Percentiles rank a stretch among this genome's conserved stretches.
These are phyloP conservation scores for Nannochloropsis oceanica DNA, from an alignment of 108 stramenopile genomes.

Conservation along the genomic window DNA sequence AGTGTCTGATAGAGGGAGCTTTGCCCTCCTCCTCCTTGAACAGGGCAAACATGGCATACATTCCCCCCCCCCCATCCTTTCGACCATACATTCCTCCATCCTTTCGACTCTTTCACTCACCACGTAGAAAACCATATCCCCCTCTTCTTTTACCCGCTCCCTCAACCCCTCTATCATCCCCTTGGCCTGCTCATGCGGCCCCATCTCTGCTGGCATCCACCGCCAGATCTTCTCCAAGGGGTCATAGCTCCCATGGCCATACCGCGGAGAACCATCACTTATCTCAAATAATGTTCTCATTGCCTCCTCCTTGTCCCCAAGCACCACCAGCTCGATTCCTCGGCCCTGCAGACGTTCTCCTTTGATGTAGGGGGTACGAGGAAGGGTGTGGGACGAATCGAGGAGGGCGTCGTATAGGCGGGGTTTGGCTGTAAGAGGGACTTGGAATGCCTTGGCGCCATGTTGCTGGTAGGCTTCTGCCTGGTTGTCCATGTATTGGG, in stretches of 20 bases:
- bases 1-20: too few relatives aligned
- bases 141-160: neutral
- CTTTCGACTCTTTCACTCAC: neutral
- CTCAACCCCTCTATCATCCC: neutral
- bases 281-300: neutral
- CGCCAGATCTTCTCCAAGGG: neutral
- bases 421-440: conserved; percentile 7
- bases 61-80: too few relatives aligned
- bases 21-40: too few relatives aligned
- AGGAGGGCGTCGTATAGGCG: conserved; percentile 22
- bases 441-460: neutral
- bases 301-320: neutral
- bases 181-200: neutral
- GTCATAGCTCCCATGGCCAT: neutral
- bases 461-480: conserved; percentile 8
- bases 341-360: neutral
- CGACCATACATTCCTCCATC: too few relatives aligned
- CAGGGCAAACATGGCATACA: too few relatives aligned
- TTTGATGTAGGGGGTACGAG: neutral
- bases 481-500: neutral
- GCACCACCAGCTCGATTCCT: neutral
- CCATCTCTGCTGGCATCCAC: neutral
- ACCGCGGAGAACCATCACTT: neutral
- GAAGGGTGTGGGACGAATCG: conserved; percentile 4
- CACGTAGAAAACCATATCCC: neutral